Evolutionary conservation across 202 grass and related monocot species (phyloP).

Genomic region (Dendrocalamus latiflorus): DNA sequence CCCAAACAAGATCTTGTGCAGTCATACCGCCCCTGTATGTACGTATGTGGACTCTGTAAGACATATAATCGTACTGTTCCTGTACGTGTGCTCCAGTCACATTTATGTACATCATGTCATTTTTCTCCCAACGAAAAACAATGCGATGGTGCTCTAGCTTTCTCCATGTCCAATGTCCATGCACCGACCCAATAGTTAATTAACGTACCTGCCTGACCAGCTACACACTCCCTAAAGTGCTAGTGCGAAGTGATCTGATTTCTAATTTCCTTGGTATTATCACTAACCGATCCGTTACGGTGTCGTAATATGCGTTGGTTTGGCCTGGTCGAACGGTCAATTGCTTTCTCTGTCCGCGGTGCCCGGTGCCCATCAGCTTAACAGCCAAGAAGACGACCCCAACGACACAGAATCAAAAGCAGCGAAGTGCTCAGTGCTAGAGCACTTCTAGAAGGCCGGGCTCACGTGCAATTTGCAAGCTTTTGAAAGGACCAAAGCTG

Average conservation of each 20-base stretch:
- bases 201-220: not conserved
- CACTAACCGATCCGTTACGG: not conserved
- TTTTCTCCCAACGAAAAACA: not conserved
- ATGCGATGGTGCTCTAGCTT: not conserved
- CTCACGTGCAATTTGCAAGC: not conserved
- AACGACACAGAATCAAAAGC: not conserved
- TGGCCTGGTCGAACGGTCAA: not conserved
- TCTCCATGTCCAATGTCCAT: not conserved
- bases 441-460: not conserved
- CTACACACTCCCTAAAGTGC: not conserved
- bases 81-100: not conserved
- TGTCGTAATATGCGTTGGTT: not conserved
- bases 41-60: no score
- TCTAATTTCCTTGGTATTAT: not conserved
- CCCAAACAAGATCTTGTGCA: no score
- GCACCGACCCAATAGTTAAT: not conserved
- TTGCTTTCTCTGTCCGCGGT: not conserved
- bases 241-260: not conserved
- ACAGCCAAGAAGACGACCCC: constrained; percentile 1
- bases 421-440: not conserved
- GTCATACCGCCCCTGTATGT: no score
- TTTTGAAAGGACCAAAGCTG: not conserved
- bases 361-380: not conserved
- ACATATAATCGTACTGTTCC: not conserved
- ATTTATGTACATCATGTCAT: not conserved